Evolutionary conservation across 148 eudicot genomes (phyloP), one percentile per base, ranked within the genome.

Genomic region (Camellia granthamiana): DNA sequence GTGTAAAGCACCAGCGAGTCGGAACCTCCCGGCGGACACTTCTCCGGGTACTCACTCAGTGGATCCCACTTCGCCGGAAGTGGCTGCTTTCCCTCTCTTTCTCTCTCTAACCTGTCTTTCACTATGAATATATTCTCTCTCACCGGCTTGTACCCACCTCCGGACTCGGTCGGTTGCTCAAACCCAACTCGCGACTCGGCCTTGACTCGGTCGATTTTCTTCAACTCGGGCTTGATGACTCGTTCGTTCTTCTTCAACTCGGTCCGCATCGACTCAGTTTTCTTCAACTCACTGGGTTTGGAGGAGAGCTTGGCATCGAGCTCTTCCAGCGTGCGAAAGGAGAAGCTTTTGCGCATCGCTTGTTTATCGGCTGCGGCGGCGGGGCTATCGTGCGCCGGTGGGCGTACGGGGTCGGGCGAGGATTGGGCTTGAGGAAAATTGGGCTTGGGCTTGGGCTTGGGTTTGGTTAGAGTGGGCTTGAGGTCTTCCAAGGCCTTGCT

Each of bases 291-390:
- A 43, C 52, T 52, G 54, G 78, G 80, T 59, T 86, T 88, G 76
- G 80, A 7, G 58, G 76, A 10, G 59, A 82, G 82, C 60, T 83
- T 84, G n/a, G 72, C 70, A 64, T 93, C 98, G 44, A 95, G 78
- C 43, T 95, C 97, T 9, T 89, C 94, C 0, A 93, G 78, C 3
- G 98, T 95, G 79, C 89, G 98, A 74, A 93, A 85, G 12, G 96
- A 89, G 70, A 83, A 78, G 81, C 87, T 88, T 85, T 84, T 92
- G 47, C 61, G 19, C n/a, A 30, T 18, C 30, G 66, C 19, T 46
- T 59, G 44, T 7, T 77, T 78, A 42, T 78, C 71, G 23, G 2
- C 19, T 11, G 75, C 73, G n/a, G 54, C 18, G 12, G 13, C 77
- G 13, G 19, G 3, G 77, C 74, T 79, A 74, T 77, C 82, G 7